phyloP scores from a whole-genome alignment of 495 filamentous ascomycete genomes.

The Podospora didyma region DNA sequence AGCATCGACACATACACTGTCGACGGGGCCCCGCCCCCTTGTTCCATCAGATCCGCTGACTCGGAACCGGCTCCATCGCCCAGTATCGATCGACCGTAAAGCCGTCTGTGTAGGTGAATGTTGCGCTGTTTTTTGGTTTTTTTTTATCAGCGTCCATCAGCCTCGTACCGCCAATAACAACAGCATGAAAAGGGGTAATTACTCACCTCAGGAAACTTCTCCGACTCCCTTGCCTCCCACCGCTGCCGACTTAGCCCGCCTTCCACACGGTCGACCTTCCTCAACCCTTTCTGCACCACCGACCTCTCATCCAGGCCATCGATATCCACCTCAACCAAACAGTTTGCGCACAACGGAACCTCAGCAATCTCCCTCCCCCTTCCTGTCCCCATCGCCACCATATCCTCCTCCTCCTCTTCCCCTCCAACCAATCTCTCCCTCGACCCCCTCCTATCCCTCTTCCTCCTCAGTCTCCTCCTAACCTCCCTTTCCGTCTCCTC shows the following conservation, averaged over 20 bases:
- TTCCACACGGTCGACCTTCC: conserved; percentile 22
- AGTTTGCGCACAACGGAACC: conserved; percentile 34
- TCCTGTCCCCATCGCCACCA: conserved; percentile 5
- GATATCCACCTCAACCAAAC: conserved; percentile 21
- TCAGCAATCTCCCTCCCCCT: conserved; percentile 26
- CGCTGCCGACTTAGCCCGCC: conserved; percentile 22
- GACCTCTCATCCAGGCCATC: conserved; percentile 9
- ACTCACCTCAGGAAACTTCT: conserved; percentile 3
- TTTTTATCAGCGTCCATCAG: background rate
- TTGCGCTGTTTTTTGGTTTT: background rate
- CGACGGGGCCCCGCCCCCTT: conserved; percentile 13
- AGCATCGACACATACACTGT: conserved; percentile 38
- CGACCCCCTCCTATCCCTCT: background rate
- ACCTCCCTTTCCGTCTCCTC: background rate
- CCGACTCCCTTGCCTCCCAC: conserved; percentile 21
- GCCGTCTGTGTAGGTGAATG: background rate
- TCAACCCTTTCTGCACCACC: conserved; percentile 23
- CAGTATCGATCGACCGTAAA: background rate
- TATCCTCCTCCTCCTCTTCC: background rate
- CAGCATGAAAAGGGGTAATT: background rate
- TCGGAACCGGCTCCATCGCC: background rate
- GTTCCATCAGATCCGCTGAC: conserved; percentile 5
- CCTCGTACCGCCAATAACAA: conserved; percentile 5
- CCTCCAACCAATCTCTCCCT: background rate
- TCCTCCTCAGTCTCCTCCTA: background rate